phyloP scores from a whole-genome alignment of 176 grass and related monocot species.

The Cenchrus purpureus region DNA sequence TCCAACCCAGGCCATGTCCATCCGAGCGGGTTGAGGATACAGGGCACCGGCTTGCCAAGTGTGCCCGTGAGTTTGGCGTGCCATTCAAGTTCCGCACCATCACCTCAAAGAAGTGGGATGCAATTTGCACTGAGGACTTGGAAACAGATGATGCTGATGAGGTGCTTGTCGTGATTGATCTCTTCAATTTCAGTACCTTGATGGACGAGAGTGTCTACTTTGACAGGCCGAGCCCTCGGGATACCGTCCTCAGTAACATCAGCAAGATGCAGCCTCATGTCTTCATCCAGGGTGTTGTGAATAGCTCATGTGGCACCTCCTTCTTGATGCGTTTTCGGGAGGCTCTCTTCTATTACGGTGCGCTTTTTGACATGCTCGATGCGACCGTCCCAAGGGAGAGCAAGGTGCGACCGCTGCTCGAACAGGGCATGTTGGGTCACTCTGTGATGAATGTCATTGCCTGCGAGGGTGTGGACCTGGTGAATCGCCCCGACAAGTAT shows the following conservation, averaged over 20 bases:
- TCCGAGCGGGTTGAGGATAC: conserved; percentile 38
- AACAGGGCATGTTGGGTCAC: background rate
- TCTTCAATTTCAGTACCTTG: conserved; percentile 16
- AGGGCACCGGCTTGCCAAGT: conserved; percentile 37
- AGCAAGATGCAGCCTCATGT: background rate
- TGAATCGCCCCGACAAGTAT: conserved; percentile 1
- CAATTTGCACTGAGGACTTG: conserved; percentile 30
- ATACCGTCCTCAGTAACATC: background rate
- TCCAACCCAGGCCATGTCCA: conserved; percentile 36
- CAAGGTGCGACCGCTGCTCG: background rate
- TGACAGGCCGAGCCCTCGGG: background rate
- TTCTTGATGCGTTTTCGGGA: background rate
- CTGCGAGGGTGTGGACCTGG: background rate
- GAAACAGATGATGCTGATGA: conserved; percentile 31
- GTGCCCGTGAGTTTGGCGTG: conserved; percentile 35
- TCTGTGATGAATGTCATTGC: background rate
- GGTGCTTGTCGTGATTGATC: conserved; percentile 42
- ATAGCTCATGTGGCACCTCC: background rate
- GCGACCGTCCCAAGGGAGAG: background rate
- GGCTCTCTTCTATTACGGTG: background rate
- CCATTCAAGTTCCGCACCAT: conserved; percentile 44
- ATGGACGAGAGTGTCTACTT: background rate
- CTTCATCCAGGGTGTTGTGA: background rate
- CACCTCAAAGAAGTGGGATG: conserved; percentile 31
- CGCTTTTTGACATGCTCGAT: background rate